Evolutionary conservation across 2,329 filamentous ascomycete genomes (phyloP).

Genomic region (Ascomycota sp.): DNA sequence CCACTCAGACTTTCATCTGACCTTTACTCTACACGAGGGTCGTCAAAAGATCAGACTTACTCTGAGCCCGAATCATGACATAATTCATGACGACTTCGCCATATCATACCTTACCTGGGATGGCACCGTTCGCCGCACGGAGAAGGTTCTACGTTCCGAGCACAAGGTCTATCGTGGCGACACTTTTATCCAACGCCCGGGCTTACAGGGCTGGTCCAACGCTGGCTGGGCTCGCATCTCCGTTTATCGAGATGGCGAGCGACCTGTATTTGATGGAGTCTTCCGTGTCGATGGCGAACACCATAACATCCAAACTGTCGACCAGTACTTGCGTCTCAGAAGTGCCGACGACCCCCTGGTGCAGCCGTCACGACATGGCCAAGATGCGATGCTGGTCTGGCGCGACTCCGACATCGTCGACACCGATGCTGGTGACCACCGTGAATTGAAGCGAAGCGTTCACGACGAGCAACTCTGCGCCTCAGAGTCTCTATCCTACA

Average conservation of each 20-base stretch:
- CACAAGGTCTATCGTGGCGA: slow-evolving; percentile 75
- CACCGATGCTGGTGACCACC: slow-evolving; percentile 16
- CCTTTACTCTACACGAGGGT: slow-evolving; percentile 51
- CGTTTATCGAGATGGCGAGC: slow-evolving; percentile 52
- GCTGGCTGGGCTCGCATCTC: slow-evolving; percentile 76
- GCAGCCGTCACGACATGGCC: slow-evolving; percentile 21
- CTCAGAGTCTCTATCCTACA: slow-evolving; percentile 63
- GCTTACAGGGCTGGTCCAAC: slow-evolving; percentile 47
- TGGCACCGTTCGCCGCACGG: slow-evolving; percentile 44
- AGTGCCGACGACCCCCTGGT: slow-evolving; percentile 51
- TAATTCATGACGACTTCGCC: slow-evolving; percentile 56
- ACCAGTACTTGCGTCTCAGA: slow-evolving; percentile 53
- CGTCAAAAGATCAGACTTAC: slow-evolving; percentile 54
- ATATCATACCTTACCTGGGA: slow-evolving; percentile 53
- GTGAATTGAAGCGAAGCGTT: slow-evolving; percentile 43
- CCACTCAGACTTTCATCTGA: slow-evolving; percentile 65
- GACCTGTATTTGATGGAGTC: slow-evolving; percentile 75
- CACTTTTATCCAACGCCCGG: slow-evolving; percentile 45
- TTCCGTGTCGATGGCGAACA: slow-evolving; percentile 66
- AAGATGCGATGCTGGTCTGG: slow-evolving; percentile 78
- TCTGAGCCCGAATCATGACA: slow-evolving; percentile 79
- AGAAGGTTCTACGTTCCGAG: slow-evolving; percentile 48
- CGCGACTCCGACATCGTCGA: slow-evolving; percentile 64
- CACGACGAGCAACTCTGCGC: slow-evolving; percentile 35
- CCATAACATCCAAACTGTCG: slow-evolving; percentile 66